These are phyloP conservation scores for Pelargonium exstipulatum DNA, from an alignment of 441 rosid species.

Conservation along the genomic window DNA sequence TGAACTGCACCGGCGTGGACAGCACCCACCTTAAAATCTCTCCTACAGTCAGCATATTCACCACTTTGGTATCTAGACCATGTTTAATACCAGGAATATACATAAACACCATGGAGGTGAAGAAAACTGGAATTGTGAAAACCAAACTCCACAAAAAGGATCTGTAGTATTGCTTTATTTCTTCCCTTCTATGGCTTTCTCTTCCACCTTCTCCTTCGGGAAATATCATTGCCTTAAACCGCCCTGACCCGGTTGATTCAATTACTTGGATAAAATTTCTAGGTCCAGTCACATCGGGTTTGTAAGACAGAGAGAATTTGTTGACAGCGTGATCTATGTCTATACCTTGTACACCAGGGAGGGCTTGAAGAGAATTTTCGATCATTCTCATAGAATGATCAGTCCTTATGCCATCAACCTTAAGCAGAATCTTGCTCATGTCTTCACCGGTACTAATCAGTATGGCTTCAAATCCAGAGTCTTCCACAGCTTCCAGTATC, in stretches of 20 bases:
- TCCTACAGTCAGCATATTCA: constrained; percentile 71
- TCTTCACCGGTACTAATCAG: constrained; percentile 69
- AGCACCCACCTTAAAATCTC: constrained; percentile 61
- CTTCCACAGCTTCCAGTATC: constrained; percentile 45
- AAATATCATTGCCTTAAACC: constrained; percentile 53
- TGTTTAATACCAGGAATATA: constrained; percentile 58
- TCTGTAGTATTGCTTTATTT: constrained; percentile 51
- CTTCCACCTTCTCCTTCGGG: constrained; percentile 39
- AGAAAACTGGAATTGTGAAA: constrained; percentile 74
- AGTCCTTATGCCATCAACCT: constrained; percentile 55
- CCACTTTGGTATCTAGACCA: constrained; percentile 50
- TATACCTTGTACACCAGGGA: constrained; percentile 62
- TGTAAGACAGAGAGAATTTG: constrained; percentile 42
- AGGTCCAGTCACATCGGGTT: constrained; percentile 71
- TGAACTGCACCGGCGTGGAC: constrained; percentile 83
- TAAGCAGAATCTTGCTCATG: constrained; percentile 60
- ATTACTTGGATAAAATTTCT: constrained; percentile 61
- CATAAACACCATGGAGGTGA: constrained; percentile 77
- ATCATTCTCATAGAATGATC: constrained; percentile 39
- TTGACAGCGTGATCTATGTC: constrained; percentile 19
- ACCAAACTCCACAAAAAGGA: constrained; percentile 78
- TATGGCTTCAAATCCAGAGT: constrained; percentile 63
- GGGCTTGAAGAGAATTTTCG: constrained; percentile 61
- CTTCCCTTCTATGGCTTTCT: constrained; percentile 47
- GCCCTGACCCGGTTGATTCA: constrained; percentile 59